phyloP scores from a whole-genome alignment of 805 yeast genomes.

The Candida mattraensis region DNA sequence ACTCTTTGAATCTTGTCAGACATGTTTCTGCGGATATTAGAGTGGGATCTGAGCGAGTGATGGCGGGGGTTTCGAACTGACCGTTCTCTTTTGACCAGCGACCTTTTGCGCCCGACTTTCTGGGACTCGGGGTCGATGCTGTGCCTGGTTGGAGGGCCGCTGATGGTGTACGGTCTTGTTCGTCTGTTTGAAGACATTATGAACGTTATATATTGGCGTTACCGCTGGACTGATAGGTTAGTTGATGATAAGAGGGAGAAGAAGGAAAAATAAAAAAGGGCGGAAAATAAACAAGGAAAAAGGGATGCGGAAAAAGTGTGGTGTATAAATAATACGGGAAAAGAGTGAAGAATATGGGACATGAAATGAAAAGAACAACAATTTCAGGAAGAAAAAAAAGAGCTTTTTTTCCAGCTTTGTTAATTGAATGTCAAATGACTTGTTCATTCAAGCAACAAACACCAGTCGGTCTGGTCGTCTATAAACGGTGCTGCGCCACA shows the following conservation, averaged over 20 bases:
- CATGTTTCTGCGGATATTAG: slow-evolving; percentile 1
- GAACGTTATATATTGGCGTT: too few species aligned
- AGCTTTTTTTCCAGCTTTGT: too few species aligned
- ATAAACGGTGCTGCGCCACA: too few species aligned
- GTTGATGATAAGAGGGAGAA: slow-evolving; percentile 7
- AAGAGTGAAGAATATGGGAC: too few species aligned
- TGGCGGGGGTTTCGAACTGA: slow-evolving; percentile 5
- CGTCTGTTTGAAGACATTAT: slow-evolving; percentile 6
- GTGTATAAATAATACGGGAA: too few species aligned
- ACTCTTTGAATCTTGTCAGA: slow-evolving; percentile 4
- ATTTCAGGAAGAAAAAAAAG: too few species aligned
- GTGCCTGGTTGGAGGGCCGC: background rate
- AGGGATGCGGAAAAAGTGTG: too few species aligned
- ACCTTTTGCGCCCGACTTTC: slow-evolving; percentile 50
- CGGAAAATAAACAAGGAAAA: background rate
- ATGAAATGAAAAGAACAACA: too few species aligned
- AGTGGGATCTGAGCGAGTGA: slow-evolving; percentile 7
- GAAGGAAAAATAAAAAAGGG: slow-evolving; percentile 2
- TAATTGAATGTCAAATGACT: too few species aligned
- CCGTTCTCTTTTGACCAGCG: slow-evolving; percentile 85
- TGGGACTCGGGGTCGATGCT: slow-evolving; percentile 34
- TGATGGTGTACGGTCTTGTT: slow-evolving; percentile 2
- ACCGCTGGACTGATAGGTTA: slow-evolving; percentile 10
- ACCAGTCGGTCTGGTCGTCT: too few species aligned
- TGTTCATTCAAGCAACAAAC: too few species aligned